Evolutionary conservation across 202 grass and related monocot species (phyloP), one percentile per base, ranked within the genome.

Genomic region (Hordeum pubiflorum): DNA sequence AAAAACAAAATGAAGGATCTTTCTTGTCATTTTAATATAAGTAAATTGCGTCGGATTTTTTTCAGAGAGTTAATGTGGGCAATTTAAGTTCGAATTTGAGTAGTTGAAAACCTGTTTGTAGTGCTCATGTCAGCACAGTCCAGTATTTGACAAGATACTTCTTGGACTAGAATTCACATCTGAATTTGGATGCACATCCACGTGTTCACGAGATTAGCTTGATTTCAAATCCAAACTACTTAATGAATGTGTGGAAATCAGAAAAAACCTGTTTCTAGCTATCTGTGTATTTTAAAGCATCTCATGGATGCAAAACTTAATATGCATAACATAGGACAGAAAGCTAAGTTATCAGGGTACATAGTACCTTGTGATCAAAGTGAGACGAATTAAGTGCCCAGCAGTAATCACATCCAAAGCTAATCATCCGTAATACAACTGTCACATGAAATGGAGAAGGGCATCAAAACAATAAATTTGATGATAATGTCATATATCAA

Each of bases 381-480:
- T 70, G 86, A 80, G 63, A 60, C 60, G 86, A 72, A 40, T 37
- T 68, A 79, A 89, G 48, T 24, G 92, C 69, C 81, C 89, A 92
- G 77, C 91, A 88, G 86, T 97, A 94, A 78, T 97, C 95, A 71
- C 95, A 97, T 91, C 92, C 95, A 84, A 86, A 97, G 77, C 95
- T 97, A 86, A 94, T 94, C 81, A 97, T 97, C 7, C 92, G 86
- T 72, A 97, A 72, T 78, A 93, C 77, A 81, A 94, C 95, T 97
- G 84, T 23, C 71, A 76, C 7, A 84, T n/a, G 63, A 93, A 76
- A 74, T 65, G 61, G 18, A 20, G 74, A 67, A 66, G 31, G 18
- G 21, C 23, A 46, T 66, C 39, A 62, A 85, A 77, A 62, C 32
- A 71, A 23, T 17, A 60, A 64, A 71, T 43, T 17, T 66, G 6